Conservation (phyloP, 768 basidiomycete species). For the Pholiota conissans region DNA sequence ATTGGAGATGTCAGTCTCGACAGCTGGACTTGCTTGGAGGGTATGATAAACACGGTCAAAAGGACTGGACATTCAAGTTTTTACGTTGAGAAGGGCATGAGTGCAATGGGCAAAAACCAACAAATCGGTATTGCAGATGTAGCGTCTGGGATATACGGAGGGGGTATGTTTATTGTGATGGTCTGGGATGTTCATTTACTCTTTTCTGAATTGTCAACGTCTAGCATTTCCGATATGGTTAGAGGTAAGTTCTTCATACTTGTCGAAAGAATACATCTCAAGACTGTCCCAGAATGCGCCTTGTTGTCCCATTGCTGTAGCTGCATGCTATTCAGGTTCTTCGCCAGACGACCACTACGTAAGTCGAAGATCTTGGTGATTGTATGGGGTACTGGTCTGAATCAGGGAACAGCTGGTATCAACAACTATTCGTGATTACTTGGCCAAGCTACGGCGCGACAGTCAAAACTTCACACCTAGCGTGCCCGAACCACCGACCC, state of each 20-base stretch:
- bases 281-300: slow-evolving; percentile 60
- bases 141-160: slow-evolving; percentile 60
- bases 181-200: background rate
- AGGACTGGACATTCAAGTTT: slow-evolving; percentile 83
- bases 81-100: slow-evolving; percentile 87
- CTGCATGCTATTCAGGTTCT: slow-evolving; percentile 80
- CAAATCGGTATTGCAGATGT: slow-evolving; percentile 64
- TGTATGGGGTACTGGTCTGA: background rate
- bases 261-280: background rate
- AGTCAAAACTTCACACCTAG: slow-evolving; percentile 31
- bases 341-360: slow-evolving; percentile 81
- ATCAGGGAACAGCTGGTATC: slow-evolving; percentile 51
- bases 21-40: slow-evolving; percentile 76
- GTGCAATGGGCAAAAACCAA: slow-evolving; percentile 78
- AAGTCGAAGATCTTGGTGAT: slow-evolving; percentile 19
- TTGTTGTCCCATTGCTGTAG: slow-evolving; percentile 81
- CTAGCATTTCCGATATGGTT: slow-evolving; percentile 86
- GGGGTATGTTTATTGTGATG: slow-evolving; percentile 54
- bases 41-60: slow-evolving; percentile 77
- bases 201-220: slow-evolving; percentile 8
- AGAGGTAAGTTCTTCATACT: slow-evolving; percentile 43
- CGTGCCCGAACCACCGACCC: slow-evolving; percentile 29
- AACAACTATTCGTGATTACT: slow-evolving; percentile 65
- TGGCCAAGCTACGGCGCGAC: slow-evolving; percentile 55
- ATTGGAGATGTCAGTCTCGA: slow-evolving; percentile 79